phyloP scores from a whole-genome alignment of 169 alveolate genomes.

The Plasmodium vivax region DNA sequence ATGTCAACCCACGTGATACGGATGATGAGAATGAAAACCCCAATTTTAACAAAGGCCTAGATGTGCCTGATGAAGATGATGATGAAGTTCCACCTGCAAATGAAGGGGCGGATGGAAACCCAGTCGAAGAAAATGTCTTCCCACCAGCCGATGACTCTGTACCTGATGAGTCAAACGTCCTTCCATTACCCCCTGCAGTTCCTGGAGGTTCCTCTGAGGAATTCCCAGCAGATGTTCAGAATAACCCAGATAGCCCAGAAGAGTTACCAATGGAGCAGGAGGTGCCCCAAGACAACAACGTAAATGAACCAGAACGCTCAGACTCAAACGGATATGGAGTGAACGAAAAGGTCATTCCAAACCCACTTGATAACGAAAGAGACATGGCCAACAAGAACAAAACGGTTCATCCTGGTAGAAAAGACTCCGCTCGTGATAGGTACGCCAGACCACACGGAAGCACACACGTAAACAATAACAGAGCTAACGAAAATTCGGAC shows the following conservation, averaged over 20 bases:
- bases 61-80: background rate
- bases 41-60: background rate
- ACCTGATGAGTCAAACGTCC: background rate
- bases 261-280: background rate
- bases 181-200: background rate
- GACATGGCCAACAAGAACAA: background rate
- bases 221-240: background rate
- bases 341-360: background rate
- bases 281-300: background rate
- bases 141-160: background rate
- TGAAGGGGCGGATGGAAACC: background rate
- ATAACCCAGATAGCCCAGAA: background rate
- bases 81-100: slow-evolving; percentile 1
- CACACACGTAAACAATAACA: background rate
- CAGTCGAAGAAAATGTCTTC: background rate
- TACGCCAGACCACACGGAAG: background rate
- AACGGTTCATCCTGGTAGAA: background rate
- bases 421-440: background rate
- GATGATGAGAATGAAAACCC: slow-evolving; percentile 14
- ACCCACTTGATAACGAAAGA: background rate
- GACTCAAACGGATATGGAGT: background rate
- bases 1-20: background rate
- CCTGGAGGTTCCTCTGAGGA: background rate
- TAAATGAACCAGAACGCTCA: background rate
- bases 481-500: background rate